Percentiles rank a stretch among this genome's conserved stretches.
Evolutionary conservation across 345 rosid genomes (phyloP).

Genomic region (Raphanus raphanistrum): DNA sequence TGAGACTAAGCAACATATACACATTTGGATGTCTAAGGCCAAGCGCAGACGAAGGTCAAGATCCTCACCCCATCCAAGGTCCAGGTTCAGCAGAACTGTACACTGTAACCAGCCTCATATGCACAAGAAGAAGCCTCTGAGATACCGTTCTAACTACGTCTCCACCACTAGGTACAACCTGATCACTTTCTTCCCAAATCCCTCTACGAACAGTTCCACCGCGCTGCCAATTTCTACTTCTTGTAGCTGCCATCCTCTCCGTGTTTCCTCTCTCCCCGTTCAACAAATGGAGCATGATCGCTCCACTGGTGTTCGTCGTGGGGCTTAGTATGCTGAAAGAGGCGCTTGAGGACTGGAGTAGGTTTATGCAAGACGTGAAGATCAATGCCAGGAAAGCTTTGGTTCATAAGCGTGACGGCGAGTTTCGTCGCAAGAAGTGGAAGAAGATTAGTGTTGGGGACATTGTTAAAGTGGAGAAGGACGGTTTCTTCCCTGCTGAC

Average conservation of each 20-base stretch:
- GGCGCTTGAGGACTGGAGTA: constrained; percentile 91
- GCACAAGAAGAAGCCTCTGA: constrained; percentile 70
- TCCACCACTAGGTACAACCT: constrained; percentile 85
- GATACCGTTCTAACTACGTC: constrained; percentile 73
- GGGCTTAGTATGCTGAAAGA: constrained; percentile 96
- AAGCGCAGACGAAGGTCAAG: constrained; percentile 42
- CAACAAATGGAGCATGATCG: constrained; percentile 83
- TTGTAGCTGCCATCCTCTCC: constrained; percentile 75
- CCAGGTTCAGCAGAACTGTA: constrained; percentile 74
- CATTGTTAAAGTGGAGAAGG: constrained; percentile 81
- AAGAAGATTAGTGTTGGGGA: constrained; percentile 81
- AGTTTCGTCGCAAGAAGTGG: constrained; percentile 65
- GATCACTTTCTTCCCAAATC: constrained; percentile 77
- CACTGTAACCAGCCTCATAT: constrained; percentile 72
- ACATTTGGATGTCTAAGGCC: constrained; percentile 82
- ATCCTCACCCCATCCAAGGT: constrained; percentile 62
- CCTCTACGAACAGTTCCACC: constrained; percentile 85
- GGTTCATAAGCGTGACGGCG: constrained; percentile 64
- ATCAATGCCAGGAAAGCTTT: constrained; percentile 67
- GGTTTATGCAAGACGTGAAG: constrained; percentile 89
- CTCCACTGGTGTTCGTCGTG: constrained; percentile 83
- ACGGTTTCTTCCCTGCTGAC: constrained; percentile 89
- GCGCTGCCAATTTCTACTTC: constrained; percentile 95
- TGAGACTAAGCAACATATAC: constrained; percentile 57
- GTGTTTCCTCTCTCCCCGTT: constrained; percentile 79